Conservation (phyloP, 768 basidiomycete species). For the Antrodiella citrinella region DNA sequence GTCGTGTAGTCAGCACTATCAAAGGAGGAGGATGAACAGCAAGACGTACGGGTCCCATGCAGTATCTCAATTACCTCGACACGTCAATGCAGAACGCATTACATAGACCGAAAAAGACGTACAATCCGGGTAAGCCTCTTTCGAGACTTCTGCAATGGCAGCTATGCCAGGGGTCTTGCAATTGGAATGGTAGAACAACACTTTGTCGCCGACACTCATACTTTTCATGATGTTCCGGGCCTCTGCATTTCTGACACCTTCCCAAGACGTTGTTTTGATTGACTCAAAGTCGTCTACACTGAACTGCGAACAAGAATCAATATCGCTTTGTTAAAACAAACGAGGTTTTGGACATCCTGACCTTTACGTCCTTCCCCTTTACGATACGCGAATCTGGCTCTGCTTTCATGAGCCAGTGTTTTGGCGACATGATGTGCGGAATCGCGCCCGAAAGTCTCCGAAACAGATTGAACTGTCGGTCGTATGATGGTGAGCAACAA, state of each 20-base stretch:
- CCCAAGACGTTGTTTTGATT: constrained; percentile 68
- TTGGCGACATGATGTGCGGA: no score
- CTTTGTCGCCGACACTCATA: constrained; percentile 72
- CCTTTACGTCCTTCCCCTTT: constrained; percentile 86
- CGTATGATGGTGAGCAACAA: no score
- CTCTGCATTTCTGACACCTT: constrained; percentile 81
- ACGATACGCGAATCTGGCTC: constrained; percentile 80
- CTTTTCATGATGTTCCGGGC: constrained; percentile 79
- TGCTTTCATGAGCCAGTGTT: constrained; percentile 74
- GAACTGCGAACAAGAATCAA: no score
- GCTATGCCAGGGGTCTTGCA: constrained; percentile 80
- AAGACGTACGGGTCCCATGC: constrained; percentile 76
- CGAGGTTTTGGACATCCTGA: constrained; percentile 10
- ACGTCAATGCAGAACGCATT: constrained; percentile 8
- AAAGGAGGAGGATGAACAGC: constrained; percentile 6
- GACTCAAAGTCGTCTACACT: constrained; percentile 81
- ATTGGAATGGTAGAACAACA: constrained; percentile 83
- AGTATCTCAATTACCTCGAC: constrained; percentile 47
- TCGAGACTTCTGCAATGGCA: constrained; percentile 75
- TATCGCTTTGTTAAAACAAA: neutral
- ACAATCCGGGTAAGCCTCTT: constrained; percentile 89
- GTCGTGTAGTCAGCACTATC: constrained; percentile 6
- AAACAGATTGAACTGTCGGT: no score
- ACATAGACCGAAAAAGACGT: constrained; percentile 23
- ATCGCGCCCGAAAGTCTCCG: no score